Evolutionary conservation across 768 basidiomycete species (phyloP), one percentile per base, ranked within the genome.

Genomic region (Tylopilus balloui): DNA sequence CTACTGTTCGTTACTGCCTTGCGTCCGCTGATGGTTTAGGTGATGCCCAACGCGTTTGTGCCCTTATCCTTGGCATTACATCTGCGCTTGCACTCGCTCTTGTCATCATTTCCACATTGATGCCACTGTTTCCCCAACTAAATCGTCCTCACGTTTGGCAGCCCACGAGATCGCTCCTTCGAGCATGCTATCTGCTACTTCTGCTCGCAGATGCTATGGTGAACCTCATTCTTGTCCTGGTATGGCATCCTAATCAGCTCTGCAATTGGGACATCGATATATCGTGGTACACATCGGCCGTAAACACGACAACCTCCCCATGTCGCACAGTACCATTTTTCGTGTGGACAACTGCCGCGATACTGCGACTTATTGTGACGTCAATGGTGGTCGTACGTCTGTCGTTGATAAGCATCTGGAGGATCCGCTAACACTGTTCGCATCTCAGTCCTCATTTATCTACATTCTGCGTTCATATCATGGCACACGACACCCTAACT

Each of bases 251-350:
- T 19, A 61, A 71, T 10, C 42, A 70, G 2, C 74, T 79, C n/a
- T 88, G 87, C 51, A 65, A 68, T 38, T 72, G 84, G 68, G 81
- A 86, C 53, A 69, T 87, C 36, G 87, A 88, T 59, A 71, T 81
- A 36, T 67, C 82, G 10, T 89, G 87, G 87, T 75, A 78, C 5
- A 69, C 72, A 12, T 67, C 51, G 40, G 48, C 50, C 45, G 73
- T 61, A 38, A 54, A 52, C 40, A 46, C 64, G 42, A n/a, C 14
- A 11, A 28, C 52, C 3, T 46, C 52, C 10, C 41, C 49, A 5
- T 69, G 67, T 41, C 47, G 34, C 20, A 31, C 55, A 0, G 44
- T 40, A 24, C 4, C 56, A 3, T 81, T 79, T 74, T 67, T 71
- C 1, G 64, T 69, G 8, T 88, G 84, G 86, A 59, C 84, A 19